Evolutionary conservation across 371 early-diverging fungal species (phyloP).

Genomic region (Apophysomyces elegans): DNA sequence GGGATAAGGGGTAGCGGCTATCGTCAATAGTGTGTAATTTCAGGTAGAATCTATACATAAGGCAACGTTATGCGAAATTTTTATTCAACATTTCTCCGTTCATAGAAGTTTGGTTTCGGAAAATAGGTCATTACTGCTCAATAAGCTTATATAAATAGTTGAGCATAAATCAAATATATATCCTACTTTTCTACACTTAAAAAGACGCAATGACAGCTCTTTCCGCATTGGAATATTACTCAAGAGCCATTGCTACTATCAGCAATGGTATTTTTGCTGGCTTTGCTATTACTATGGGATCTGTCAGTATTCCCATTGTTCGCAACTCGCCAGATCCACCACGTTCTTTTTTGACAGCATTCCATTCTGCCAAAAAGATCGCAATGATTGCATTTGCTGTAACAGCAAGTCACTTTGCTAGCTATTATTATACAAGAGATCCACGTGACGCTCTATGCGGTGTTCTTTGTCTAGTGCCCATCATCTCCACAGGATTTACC

Average conservation of each 20-base stretch:
- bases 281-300: conserved; percentile 14
- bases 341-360: conserved; percentile 9
- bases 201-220: neutral
- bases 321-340: conserved; percentile 14
- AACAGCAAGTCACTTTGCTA: conserved; percentile 12
- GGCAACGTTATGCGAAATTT: too few species aligned
- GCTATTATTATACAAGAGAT: conserved; percentile 12
- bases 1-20: too few species aligned
- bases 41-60: too few species aligned
- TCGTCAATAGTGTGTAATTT: too few species aligned
- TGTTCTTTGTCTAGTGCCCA: neutral
- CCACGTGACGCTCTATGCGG: conserved; percentile 7
- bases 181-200: neutral
- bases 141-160: too few species aligned
- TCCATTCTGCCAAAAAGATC: conserved; percentile 2
- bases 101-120: too few species aligned
- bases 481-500: conserved; percentile 12
- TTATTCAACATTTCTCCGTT: too few species aligned
- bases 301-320: conserved; percentile 5
- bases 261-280: conserved; percentile 21
- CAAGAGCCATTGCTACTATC: neutral
- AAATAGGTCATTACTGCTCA: too few species aligned
- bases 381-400: neutral
- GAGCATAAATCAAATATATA: neutral
- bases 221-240: neutral